A percentile compares a stretch with the other conserved stretches of the same genome.
These are phyloP conservation scores for Athelia psychrophila DNA, from an alignment of 1,284 basidiomycete species.

Conservation along the genomic window DNA sequence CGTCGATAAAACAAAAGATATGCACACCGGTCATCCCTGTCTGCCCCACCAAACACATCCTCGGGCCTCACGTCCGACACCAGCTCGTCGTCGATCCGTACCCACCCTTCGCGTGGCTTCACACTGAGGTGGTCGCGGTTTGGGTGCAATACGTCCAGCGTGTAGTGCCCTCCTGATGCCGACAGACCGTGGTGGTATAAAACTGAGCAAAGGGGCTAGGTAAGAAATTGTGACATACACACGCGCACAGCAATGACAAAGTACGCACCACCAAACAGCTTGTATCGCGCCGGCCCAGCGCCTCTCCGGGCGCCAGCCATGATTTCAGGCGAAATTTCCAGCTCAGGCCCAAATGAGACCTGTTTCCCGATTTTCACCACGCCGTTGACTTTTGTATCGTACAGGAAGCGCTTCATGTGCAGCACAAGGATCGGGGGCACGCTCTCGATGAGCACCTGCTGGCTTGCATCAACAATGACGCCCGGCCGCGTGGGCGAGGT, in stretches of 20 bases:
- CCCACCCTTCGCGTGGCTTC: conserved; percentile 66
- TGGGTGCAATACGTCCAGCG: conserved; percentile 86
- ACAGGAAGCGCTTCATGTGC: conserved; percentile 93
- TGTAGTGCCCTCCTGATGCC: conserved; percentile 95
- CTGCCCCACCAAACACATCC: conserved; percentile 69
- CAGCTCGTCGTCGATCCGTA: conserved; percentile 91
- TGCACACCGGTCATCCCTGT: conserved; percentile 71
- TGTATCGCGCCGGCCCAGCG: conserved; percentile 61
- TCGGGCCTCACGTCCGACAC: conserved; percentile 78
- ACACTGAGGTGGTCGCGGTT: conserved; percentile 49
- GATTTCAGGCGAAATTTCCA: conserved; percentile 75
- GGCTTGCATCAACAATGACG: conserved; percentile 76
- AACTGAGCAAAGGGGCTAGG: conserved; percentile 40
- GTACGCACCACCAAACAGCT: conserved; percentile 84
- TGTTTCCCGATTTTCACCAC: conserved; percentile 87
- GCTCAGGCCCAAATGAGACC: conserved; percentile 74
- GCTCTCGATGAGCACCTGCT: conserved; percentile 85
- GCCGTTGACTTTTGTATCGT: conserved; percentile 76
- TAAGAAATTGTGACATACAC: no score
- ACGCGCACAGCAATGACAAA: background rate
- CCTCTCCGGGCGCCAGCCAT: conserved; percentile 56
- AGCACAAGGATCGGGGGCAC: conserved; percentile 87
- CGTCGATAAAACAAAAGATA: conserved; percentile 88
- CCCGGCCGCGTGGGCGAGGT: conserved; percentile 57
- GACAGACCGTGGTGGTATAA: conserved; percentile 94